A percentile compares a stretch with the other conserved stretches of the same genome.
Conservation (phyloP, 306 rosid species). For the Sicyos edulis region DNA sequence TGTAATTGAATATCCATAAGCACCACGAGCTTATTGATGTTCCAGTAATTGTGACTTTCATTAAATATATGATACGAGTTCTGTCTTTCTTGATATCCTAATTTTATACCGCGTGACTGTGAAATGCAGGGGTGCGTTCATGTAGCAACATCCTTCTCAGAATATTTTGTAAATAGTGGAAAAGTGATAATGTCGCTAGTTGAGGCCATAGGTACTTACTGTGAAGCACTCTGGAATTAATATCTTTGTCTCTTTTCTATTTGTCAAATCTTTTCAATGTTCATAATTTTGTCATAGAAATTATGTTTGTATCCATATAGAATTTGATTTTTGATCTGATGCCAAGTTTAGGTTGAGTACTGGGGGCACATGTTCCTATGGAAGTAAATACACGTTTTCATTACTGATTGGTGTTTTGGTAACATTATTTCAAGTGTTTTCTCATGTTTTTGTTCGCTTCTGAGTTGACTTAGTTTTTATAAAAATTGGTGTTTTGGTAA, state of each 20-base stretch:
- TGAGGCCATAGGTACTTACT: slow-evolving; percentile 75
- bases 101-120: slow-evolving; percentile 14
- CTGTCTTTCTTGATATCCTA: slow-evolving; percentile 13
- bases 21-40: background rate
- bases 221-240: slow-evolving; percentile 8
- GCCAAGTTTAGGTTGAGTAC: background rate
- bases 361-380: too few species aligned
- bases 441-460: too few species aligned
- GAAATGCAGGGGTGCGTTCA: slow-evolving; percentile 61
- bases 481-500: too few species aligned
- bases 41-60: background rate
- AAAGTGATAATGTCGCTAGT: slow-evolving; percentile 61
- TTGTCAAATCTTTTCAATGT: background rate
- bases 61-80: background rate
- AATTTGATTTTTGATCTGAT: background rate
- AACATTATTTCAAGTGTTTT: too few species aligned
- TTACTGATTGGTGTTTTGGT: too few species aligned
- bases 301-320: background rate
- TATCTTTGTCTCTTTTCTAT: slow-evolving; percentile 11
- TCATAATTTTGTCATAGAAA: background rate
- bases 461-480: too few species aligned
- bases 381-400: too few species aligned
- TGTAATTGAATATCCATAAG: background rate
- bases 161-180: slow-evolving; percentile 46
- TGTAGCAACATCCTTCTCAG: slow-evolving; percentile 42